Percentiles rank a stretch among this genome's conserved stretches.
phyloP scores from a whole-genome alignment of 108 stramenopile species.

The Cyclotella kingstonii region DNA sequence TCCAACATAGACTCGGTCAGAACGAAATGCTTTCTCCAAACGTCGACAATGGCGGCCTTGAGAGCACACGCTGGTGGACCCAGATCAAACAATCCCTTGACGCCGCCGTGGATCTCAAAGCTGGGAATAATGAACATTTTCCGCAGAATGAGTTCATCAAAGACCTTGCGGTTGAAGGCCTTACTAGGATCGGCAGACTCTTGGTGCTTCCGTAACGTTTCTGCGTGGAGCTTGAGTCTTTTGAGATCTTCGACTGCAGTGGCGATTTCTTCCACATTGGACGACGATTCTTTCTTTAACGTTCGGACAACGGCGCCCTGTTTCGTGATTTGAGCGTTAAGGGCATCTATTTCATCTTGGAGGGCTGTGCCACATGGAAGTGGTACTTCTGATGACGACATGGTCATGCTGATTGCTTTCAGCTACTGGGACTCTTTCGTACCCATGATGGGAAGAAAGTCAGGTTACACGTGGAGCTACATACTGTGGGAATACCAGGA shows the following conservation, averaged over 20 bases:
- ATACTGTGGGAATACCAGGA: too few relatives aligned
- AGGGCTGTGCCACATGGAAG: conserved; percentile 25
- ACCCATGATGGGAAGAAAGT: too few relatives aligned
- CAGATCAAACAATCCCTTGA: conserved; percentile 97
- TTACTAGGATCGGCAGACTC: conserved; percentile 46
- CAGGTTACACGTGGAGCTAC: too few relatives aligned
- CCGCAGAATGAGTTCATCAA: conserved; percentile 94
- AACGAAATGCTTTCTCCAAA: conserved; percentile 98
- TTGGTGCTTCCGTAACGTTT: conserved; percentile 53
- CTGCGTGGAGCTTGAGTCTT: conserved; percentile 68
- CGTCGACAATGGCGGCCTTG: conserved; percentile 95
- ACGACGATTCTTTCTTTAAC: conserved; percentile 83
- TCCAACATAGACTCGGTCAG: conserved; percentile 97
- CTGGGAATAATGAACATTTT: conserved; percentile 99
- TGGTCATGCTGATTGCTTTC: background rate
- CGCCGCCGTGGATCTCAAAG: conserved; percentile 99
- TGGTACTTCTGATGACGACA: conserved; percentile 6
- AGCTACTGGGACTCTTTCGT: too few relatives aligned
- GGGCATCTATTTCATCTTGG: conserved; percentile 81
- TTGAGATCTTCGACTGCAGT: conserved; percentile 76
- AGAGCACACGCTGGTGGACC: conserved; percentile 97
- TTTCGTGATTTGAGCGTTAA: conserved; percentile 83
- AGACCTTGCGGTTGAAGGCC: conserved; percentile 82
- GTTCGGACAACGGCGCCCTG: conserved; percentile 80
- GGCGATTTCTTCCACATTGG: conserved; percentile 71